Percentiles rank a stretch among this genome's conserved stretches.
Evolutionary conservation across 345 rosid genomes (phyloP).

Genomic region (Citrus reticulata): DNA sequence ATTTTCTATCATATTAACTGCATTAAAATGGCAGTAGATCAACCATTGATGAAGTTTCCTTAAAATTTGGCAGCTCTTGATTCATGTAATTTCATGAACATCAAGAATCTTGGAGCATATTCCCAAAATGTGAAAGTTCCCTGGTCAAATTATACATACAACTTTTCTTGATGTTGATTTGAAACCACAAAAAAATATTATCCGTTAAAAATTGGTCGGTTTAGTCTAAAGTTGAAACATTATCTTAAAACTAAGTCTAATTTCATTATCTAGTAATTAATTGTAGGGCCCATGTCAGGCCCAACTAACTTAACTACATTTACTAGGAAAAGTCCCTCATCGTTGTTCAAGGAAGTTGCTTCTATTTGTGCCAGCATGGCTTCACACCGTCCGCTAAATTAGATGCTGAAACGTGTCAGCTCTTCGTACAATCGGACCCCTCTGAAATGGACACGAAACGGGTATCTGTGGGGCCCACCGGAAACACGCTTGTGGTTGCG

Average conservation of each 20-base stretch:
- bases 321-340: neutral
- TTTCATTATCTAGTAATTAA: neutral
- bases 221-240: neutral
- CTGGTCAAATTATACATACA: too few species aligned
- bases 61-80: neutral
- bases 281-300: neutral
- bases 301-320: conserved; percentile 18
- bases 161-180: neutral
- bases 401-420: conserved; percentile 5
- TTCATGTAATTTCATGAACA: neutral
- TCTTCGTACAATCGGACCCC: neutral
- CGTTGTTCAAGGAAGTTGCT: neutral
- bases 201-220: neutral
- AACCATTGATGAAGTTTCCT: neutral
- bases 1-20: neutral
- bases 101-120: neutral
- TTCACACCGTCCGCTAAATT: neutral
- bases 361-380: neutral
- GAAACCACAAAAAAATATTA: neutral
- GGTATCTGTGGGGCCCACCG: neutral
- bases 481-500: too few species aligned
- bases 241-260: neutral
- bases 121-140: neutral
- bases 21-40: neutral
- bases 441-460: neutral